Base-by-base conservation (phyloP, 1,284 basidiomycete genomes). In the Schizopora paradoxa region DNA sequence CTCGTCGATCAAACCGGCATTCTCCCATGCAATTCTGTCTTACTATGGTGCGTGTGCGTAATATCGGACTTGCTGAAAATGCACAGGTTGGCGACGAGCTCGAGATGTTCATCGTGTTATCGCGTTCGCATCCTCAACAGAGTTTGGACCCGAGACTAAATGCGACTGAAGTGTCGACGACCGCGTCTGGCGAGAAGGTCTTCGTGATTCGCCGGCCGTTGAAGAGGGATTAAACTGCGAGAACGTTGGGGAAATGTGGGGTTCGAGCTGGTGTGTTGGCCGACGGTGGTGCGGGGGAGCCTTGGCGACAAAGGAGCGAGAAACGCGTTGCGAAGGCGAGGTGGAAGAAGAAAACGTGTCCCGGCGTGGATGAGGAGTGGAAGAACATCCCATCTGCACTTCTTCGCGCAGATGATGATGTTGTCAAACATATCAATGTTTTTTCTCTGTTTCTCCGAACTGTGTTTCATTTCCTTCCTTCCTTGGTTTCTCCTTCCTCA, bases 21-120 rank as follows among this genome's bases (percentile, higher is more conserved):
- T 6, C n/a, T n/a, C n/a, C 8, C 19, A 38, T 23, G 37, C 37
- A 22, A 25, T 39, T 26, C 10, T 14, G n/a, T 29, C 25, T 29
- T 14, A 22, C 37, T 11, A 10, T 35, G 14, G 14, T 32, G 14
- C n/a, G 11, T 21, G 13, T 22, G 33, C 37, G 44, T 5, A 18
- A 21, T 27, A 29, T 29, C 27, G 8, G 14, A 14, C 14, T 45
- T n/a, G 8, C 13, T 19, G 2, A 28, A n/a, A n/a, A 18, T n/a
- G 29, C 16, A 32, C 52, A 88, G 85, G 92, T 97, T 51, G 93
- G 93, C 44, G 93, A 97, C 63, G 89, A 87, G 3, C 75, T 96
- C 44, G 92, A 96, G 62, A 86, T 95, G 56, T 94, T 85, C 60
- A 74, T 96, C 47, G 83, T 92, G 45, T 73, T 93, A 48, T 78